Evolutionary conservation across 495 filamentous ascomycete species (phyloP).

Genomic region (Annulohypoxylon moriforme): DNA sequence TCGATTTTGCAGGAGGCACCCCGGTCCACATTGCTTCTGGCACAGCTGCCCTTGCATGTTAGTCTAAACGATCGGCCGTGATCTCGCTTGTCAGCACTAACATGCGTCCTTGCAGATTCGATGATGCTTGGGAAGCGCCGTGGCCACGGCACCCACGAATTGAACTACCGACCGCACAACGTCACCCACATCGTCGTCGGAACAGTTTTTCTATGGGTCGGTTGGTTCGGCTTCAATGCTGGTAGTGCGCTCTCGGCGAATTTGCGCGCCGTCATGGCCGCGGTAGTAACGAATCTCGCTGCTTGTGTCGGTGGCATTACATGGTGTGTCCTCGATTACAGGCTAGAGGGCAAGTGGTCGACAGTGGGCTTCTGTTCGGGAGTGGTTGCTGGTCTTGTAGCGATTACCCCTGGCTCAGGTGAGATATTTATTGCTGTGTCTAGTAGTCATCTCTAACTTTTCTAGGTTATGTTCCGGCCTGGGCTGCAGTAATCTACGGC

Average conservation of each 20-base stretch:
- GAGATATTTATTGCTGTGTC: slow-evolving; percentile 14
- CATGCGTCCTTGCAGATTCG: slow-evolving; percentile 65
- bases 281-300: slow-evolving; percentile 76
- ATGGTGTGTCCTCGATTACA: slow-evolving; percentile 95
- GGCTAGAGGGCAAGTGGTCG: slow-evolving; percentile 94
- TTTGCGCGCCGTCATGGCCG: slow-evolving; percentile 84
- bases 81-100: slow-evolving; percentile 50
- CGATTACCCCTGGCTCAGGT: slow-evolving; percentile 89
- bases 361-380: slow-evolving; percentile 97
- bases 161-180: slow-evolving; percentile 98
- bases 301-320: slow-evolving; percentile 91
- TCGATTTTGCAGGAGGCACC: slow-evolving; percentile 96
- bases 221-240: slow-evolving; percentile 99
- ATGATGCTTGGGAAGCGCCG: slow-evolving; percentile 91
- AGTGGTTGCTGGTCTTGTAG: slow-evolving; percentile 89
- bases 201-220: slow-evolving; percentile 98
- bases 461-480: slow-evolving; percentile 83
- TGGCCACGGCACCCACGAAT: slow-evolving; percentile 85
- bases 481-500: slow-evolving; percentile 92
- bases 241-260: slow-evolving; percentile 92
- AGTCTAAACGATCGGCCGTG: slow-evolving; percentile 58
- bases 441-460: slow-evolving; percentile 17
- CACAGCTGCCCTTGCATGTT: slow-evolving; percentile 81
- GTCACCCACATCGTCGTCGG: slow-evolving; percentile 97
- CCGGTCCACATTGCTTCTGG: slow-evolving; percentile 97